Evolutionary conservation across 2,329 filamentous ascomycete species (phyloP), one percentile per base, ranked within the genome.

Genomic region (Epichloe glyceriae): DNA sequence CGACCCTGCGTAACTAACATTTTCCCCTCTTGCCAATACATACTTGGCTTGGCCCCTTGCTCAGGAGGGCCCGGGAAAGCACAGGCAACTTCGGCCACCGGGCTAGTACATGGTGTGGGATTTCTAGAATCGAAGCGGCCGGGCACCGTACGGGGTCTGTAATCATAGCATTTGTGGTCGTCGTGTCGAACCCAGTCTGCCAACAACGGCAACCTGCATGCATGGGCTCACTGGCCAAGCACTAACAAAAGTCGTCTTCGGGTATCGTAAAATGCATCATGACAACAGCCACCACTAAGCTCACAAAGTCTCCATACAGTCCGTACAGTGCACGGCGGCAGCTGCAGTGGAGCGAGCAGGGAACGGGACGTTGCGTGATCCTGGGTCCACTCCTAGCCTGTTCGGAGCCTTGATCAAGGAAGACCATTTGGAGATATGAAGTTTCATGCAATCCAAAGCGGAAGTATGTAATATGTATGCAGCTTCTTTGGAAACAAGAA

Each of bases 321-420:
- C 40, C 26, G 46, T 46, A 45, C 40, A 51, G 50, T 41, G 46
- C 22, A 35, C 4, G 42, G 14, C 30, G 10, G 22, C 50, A 41
- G 47, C 14, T 43, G 43, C 14, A 33, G 41, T 44, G 38, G 51
- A 43, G 38, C 15, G 34, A 46, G 38, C 33, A 39, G 38, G 47
- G 47, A 34, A 47, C 42, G 42, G 47, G 51, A 47, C 41, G 51
- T 50, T 43, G 51, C 46, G 51, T 45, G 40, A 49, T 44, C 42
- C 26, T 26, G 38, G 26, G 33, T n/a, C 50, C 35, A 47, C 41
- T 45, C 19, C 26, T 22, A 10, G 39, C 5, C 26, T 19, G 26
- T 26, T 34, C 5, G 22, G 26, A 33, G 19, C 20, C 33, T 37
- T 14, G 17, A 49, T 42, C 11, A 42, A 34, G 26, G n/a, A 42